Percentiles rank a stretch among this genome's conserved stretches.
Evolutionary conservation across 768 basidiomycete species (phyloP).

Genomic region (Boletus rex-veris): DNA sequence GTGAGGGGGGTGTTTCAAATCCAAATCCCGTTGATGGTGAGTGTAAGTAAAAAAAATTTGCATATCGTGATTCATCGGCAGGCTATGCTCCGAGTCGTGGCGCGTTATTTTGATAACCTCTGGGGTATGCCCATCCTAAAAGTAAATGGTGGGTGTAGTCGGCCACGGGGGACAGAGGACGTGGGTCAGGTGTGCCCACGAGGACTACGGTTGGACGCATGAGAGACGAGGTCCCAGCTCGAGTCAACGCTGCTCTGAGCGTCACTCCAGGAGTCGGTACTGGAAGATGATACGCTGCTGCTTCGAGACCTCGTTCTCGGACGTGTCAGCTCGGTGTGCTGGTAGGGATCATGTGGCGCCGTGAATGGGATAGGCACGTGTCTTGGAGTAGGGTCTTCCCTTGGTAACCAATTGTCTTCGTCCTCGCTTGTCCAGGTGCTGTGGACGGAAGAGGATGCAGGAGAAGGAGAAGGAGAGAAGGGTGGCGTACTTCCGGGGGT

Average conservation of each 20-base stretch:
- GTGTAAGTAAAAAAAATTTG: too few species aligned
- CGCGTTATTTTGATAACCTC: too few species aligned
- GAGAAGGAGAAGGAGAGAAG: constrained; percentile 16
- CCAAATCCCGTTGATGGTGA: too few species aligned
- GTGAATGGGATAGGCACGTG: background rate
- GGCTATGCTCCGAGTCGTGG: too few species aligned
- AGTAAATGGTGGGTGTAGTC: too few species aligned
- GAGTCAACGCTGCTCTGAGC: constrained; percentile 18
- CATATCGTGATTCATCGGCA: too few species aligned
- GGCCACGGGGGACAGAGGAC: too few species aligned
- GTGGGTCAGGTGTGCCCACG: background rate
- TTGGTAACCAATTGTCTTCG: constrained; percentile 8
- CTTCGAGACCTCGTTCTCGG: constrained; percentile 8
- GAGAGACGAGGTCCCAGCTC: constrained; percentile 28
- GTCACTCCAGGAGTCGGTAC: constrained; percentile 28
- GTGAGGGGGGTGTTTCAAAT: too few species aligned
- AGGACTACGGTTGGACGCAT: background rate
- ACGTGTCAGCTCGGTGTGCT: background rate
- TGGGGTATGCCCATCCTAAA: too few species aligned
- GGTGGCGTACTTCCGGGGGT: constrained; percentile 13
- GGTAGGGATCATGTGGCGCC: background rate
- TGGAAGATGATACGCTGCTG: constrained; percentile 10
- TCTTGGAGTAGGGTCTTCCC: background rate
- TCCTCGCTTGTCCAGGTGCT: constrained; percentile 11
- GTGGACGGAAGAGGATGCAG: constrained; percentile 7